phyloP scores from a whole-genome alignment of 495 filamentous ascomycete genomes.

The Hypoxylon lenormandii region DNA sequence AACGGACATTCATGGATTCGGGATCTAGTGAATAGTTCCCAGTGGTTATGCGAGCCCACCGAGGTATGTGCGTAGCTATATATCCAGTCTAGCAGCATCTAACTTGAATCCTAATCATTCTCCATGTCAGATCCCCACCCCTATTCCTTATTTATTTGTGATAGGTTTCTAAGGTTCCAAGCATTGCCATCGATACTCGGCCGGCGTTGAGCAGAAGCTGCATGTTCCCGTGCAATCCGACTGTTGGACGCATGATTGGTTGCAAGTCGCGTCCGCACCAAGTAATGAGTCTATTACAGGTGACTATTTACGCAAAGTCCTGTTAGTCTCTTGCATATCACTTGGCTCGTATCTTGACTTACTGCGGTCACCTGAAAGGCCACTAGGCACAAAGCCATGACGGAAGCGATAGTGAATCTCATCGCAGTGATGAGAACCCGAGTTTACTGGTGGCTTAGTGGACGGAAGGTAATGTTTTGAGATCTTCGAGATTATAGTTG shows the following conservation, averaged over 20 bases:
- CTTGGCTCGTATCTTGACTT: not conserved
- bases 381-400: not conserved
- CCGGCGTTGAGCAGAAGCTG: constrained; percentile 28
- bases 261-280: constrained; percentile 1
- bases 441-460: too few relatives aligned
- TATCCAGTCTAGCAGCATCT: too few relatives aligned
- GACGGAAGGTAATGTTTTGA: too few relatives aligned
- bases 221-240: constrained; percentile 22
- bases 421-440: not conserved
- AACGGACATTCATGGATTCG: too few relatives aligned
- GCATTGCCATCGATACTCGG: constrained; percentile 24
- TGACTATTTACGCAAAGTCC: not conserved
- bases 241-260: constrained; percentile 3
- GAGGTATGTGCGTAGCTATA: too few relatives aligned
- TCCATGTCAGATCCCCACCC: too few relatives aligned
- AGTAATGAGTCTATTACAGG: constrained; percentile 5
- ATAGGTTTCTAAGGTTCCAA: not conserved
- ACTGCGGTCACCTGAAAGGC: constrained; percentile 4
- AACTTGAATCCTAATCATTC: too few relatives aligned
- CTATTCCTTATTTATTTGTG: not conserved
- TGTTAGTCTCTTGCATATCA: not conserved
- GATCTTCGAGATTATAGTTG: too few relatives aligned
- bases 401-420: not conserved
- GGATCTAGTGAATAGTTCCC: too few relatives aligned
- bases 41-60: too few relatives aligned